Base-by-base conservation (phyloP, 345 rosid genomes). In the sweet orange (Citrus sinensis) region DNA sequence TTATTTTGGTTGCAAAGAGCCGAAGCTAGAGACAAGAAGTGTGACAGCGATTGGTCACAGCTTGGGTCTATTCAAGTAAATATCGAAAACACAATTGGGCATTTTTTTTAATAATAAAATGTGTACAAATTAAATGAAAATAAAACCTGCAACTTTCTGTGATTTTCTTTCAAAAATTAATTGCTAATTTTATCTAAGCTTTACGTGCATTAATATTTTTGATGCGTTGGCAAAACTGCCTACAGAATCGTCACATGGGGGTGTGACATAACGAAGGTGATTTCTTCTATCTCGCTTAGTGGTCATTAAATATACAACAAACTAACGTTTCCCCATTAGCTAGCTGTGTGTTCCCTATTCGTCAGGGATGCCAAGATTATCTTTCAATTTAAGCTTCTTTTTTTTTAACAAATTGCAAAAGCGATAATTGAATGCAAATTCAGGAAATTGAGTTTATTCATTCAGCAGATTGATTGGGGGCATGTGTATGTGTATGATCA, bases 1-100 rank as follows among this genome's bases (percentile, higher is more conserved):
- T 20, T 46, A 35, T 2, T 51, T n/a, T 34, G 14, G n/a, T 62
- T 11, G 17, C 5, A 46, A 46, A 3, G 16, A 46, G 51, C 51
- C 51, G 5, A 46, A 13, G 56, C 34, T 6, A 17, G 17, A 56
- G 72, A 82, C 69, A 70, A 78, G 37, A 56, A 46, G 46, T 14
- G 59, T 42, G 70, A 78, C 70, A 69, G 49, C 62, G 68, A 64
- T 70, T 34, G 19, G 69, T 54, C 78, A n/a, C 30, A 58, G 32
- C 51, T 66, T 32, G 16, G 71, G 46, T 72, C 16, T 32, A 55
- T 16, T 27, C 17, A 10, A 42, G 20, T 16, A 51, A 51, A 51
- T 5, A 51, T 51, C 20, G 22, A 51, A 51, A 51, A 51, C 16
- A 16, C 56, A 16, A 51, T 51, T 16, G 56, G 7, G 22, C 56